phyloP scores from a whole-genome alignment of 495 filamentous ascomycete genomes.

The Collariella sp. region DNA sequence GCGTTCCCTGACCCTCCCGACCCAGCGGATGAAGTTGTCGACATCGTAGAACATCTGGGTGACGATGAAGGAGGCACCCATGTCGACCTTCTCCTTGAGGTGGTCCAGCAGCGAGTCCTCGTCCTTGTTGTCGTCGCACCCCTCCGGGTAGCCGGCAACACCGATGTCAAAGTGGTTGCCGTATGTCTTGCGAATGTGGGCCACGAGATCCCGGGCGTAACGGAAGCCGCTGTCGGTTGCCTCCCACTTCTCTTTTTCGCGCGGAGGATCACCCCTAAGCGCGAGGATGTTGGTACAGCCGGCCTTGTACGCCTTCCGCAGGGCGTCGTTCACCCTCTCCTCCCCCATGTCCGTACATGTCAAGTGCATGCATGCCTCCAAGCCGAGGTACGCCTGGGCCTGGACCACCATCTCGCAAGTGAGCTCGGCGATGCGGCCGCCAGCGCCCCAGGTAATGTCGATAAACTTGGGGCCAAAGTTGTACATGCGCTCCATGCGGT shows the following conservation, averaged over 20 bases:
- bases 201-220: conserved; percentile 90
- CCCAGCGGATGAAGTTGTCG: conserved; percentile 89
- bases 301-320: conserved; percentile 82
- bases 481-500: conserved; percentile 99
- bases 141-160: conserved; percentile 95
- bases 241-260: conserved; percentile 91
- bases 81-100: conserved; percentile 95
- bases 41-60: conserved; percentile 99
- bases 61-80: conserved; percentile 84
- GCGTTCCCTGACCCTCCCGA: conserved; percentile 67
- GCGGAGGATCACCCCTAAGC: conserved; percentile 85
- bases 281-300: conserved; percentile 98
- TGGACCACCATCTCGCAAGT: conserved; percentile 98
- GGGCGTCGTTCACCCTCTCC: conserved; percentile 80
- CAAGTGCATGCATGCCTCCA: conserved; percentile 98
- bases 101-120: conserved; percentile 80
- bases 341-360: conserved; percentile 97
- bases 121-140: conserved; percentile 84
- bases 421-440: conserved; percentile 78
- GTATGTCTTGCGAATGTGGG: conserved; percentile 82
- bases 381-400: conserved; percentile 89
- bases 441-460: conserved; percentile 98
- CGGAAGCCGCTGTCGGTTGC: conserved; percentile 76
- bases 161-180: conserved; percentile 97
- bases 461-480: conserved; percentile 87